Percentiles rank a stretch among this genome's conserved stretches.
Conservation (phyloP, 1,139 yeast species). For the Geotrichum europaeum region DNA sequence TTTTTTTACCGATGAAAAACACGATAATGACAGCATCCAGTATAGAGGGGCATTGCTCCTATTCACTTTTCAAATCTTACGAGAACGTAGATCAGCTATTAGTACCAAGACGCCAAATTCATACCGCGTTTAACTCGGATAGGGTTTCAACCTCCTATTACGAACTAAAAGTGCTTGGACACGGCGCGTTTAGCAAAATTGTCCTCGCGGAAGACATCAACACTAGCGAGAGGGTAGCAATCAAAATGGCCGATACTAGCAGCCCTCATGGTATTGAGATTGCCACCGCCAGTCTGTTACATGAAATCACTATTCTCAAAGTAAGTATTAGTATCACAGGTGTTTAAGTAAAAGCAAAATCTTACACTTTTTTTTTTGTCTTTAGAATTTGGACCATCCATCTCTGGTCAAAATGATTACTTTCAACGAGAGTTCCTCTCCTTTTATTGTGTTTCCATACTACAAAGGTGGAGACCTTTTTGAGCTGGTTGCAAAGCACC, state of each 20-base stretch:
- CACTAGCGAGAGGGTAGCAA: constrained; percentile 36
- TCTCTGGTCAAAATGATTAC: constrained; percentile 41
- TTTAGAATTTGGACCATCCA: constrained; percentile 35
- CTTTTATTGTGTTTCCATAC: constrained; percentile 61
- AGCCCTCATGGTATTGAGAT: constrained; percentile 50
- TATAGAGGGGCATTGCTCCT: neutral
- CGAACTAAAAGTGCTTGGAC: constrained; percentile 34
- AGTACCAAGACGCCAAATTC: neutral
- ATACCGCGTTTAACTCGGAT: neutral
- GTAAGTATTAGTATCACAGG: constrained; percentile 17
- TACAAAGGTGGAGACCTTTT: constrained; percentile 82
- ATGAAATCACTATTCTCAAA: constrained; percentile 65
- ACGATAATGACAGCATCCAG: neutral
- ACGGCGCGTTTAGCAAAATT: constrained; percentile 39
- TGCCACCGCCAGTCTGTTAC: constrained; percentile 43
- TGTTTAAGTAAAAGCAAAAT: constrained; percentile 36
- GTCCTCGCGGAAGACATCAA: constrained; percentile 29
- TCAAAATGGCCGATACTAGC: constrained; percentile 34
- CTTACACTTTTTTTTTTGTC: constrained; percentile 23
- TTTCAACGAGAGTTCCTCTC: constrained; percentile 28
- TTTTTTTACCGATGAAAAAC: neutral
- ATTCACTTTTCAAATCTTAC: neutral
- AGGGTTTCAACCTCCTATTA: constrained; percentile 9
- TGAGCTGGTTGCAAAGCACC: constrained; percentile 48
- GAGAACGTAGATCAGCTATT: neutral